These are phyloP conservation scores for Dactylorhiza incarnata DNA, from an alignment of 106 monocot genomes.

Conservation along the genomic window DNA sequence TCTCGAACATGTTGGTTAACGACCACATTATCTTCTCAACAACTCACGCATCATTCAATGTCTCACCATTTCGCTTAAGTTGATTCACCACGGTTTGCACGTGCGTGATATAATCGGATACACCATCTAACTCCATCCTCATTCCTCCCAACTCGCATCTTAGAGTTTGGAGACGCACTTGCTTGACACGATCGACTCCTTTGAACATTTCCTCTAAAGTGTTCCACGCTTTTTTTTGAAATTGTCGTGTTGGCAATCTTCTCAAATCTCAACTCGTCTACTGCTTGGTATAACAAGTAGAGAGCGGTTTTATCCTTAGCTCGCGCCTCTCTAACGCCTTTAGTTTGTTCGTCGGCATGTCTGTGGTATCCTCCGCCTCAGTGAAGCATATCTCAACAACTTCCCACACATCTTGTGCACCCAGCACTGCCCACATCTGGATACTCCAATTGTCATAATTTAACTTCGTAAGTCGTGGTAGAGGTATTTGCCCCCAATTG, in stretches of 20 bases:
- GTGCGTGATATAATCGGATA: constrained; percentile 15
- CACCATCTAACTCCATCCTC: background rate
- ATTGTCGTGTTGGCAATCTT: background rate
- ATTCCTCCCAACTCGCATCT: constrained; percentile 10
- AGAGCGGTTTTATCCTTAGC: constrained; percentile 8
- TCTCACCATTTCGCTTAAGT: constrained; percentile 12
- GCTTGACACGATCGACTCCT: background rate
- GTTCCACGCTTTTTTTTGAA: constrained; percentile 8
- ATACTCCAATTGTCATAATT: too few species aligned
- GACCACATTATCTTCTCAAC: constrained; percentile 17
- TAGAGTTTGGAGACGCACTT: constrained; percentile 8
- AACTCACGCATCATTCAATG: background rate
- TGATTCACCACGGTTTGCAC: constrained; percentile 15
- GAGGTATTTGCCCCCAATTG: too few species aligned
- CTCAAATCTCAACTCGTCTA: constrained; percentile 5
- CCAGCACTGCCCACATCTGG: too few species aligned
- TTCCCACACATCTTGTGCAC: background rate
- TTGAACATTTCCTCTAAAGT: background rate
- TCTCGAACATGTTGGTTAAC: constrained; percentile 17
- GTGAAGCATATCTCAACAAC: background rate
- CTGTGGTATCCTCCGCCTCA: background rate
- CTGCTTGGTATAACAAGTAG: constrained; percentile 5
- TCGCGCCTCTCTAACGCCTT: constrained; percentile 2
- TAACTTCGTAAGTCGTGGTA: too few species aligned
- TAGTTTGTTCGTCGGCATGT: background rate